phyloP scores from a whole-genome alignment of 2,329 filamentous ascomycete species.

The Fusarium subtropicale region DNA sequence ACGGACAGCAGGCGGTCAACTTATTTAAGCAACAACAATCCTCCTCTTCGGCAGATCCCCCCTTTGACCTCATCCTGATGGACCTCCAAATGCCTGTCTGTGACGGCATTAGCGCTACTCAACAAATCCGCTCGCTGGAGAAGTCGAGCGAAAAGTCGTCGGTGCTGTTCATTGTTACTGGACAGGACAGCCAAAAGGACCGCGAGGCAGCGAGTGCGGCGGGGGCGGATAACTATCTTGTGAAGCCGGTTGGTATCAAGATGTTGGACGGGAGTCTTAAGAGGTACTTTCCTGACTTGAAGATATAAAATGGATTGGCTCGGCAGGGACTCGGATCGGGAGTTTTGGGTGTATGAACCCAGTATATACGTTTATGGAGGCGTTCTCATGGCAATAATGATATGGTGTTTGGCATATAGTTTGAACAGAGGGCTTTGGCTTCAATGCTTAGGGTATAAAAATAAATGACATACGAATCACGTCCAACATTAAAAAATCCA shows the following conservation, averaged over 20 bases:
- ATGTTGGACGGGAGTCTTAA: constrained; percentile 31
- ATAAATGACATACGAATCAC: background rate
- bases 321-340: background rate
- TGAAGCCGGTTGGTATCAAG: constrained; percentile 43
- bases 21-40: constrained; percentile 41
- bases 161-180: constrained; percentile 46
- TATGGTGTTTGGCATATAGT: background rate
- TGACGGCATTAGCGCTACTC: constrained; percentile 47
- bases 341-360: background rate
- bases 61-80: constrained; percentile 46
- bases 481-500: background rate
- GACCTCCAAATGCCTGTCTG: constrained; percentile 49
- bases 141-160: constrained; percentile 18
- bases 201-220: constrained; percentile 31
- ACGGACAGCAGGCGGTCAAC: constrained; percentile 59
- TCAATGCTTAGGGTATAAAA: background rate
- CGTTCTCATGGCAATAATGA: background rate
- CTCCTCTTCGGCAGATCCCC: background rate
- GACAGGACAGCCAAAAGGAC: constrained; percentile 44
- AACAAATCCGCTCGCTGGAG: constrained; percentile 44
- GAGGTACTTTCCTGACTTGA: constrained; percentile 37
- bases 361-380: background rate
- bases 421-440: background rate
- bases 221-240: constrained; percentile 45
- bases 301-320: background rate